These are phyloP conservation scores for Parmelia sp. DNA, from an alignment of 495 filamentous ascomycete species.

Conservation along the genomic window DNA sequence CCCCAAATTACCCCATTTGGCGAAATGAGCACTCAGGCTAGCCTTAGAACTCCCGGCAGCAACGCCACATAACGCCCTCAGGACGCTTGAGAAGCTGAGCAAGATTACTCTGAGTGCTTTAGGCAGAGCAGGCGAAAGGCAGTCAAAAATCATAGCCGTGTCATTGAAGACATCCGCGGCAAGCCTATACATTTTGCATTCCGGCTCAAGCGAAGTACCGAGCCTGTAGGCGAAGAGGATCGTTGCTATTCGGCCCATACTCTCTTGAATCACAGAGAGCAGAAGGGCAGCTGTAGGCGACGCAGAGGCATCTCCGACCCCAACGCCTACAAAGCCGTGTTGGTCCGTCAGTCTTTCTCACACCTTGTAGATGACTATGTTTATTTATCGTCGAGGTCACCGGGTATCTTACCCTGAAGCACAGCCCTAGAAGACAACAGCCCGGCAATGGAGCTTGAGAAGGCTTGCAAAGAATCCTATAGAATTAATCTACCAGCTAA, in stretches of 20 bases:
- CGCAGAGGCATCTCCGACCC: conserved; percentile 79
- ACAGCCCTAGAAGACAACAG: conserved; percentile 84
- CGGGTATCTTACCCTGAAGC: conserved; percentile 56
- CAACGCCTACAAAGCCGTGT: conserved; percentile 52
- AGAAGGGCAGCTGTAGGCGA: conserved; percentile 84
- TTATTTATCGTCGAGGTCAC: too few relatives aligned
- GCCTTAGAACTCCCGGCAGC: conserved; percentile 87
- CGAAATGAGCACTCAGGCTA: conserved; percentile 87
- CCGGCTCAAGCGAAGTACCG: conserved; percentile 82
- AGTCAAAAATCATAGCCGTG: conserved; percentile 79
- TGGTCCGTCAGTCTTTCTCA: neutral
- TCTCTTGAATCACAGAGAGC: conserved; percentile 79
- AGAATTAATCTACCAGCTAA: conserved; percentile 25
- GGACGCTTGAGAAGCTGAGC: conserved; percentile 67
- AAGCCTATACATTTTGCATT: conserved; percentile 91
- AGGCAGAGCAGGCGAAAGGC: conserved; percentile 74
- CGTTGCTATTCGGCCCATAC: conserved; percentile 76
- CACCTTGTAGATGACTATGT: too few relatives aligned
- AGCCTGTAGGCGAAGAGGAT: conserved; percentile 84
- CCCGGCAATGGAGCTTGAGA: conserved; percentile 87
- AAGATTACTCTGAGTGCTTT: conserved; percentile 59
- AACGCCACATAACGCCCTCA: conserved; percentile 81
- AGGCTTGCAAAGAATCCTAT: conserved; percentile 92
- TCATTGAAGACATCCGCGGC: conserved; percentile 92
- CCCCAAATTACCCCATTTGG: conserved; percentile 77